phyloP scores from a whole-genome alignment of 306 rosid genomes.

The Cicer judaicum region DNA sequence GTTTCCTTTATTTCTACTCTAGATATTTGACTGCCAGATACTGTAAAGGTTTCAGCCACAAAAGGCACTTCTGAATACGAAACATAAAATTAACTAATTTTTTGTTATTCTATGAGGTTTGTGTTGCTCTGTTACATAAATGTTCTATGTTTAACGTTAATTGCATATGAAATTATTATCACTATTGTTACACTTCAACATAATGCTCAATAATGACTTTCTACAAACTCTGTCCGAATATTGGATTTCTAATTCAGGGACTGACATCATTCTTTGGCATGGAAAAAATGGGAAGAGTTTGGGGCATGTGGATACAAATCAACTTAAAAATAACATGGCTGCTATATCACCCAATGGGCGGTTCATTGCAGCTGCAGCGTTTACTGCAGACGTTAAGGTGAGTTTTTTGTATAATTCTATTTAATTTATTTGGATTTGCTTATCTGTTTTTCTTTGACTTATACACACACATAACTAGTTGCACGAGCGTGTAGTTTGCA shows the following conservation, averaged over 20 bases:
- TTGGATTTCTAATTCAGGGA: slow-evolving; percentile 63
- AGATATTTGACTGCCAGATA: slow-evolving; percentile 17
- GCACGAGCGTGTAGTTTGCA: not conserved
- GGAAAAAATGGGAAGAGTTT: slow-evolving; percentile 86
- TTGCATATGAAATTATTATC: slow-evolving; percentile 23
- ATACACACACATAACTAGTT: not conserved
- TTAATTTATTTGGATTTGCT: slow-evolving; percentile 16
- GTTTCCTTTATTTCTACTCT: slow-evolving; percentile 27
- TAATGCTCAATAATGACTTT: slow-evolving; percentile 29
- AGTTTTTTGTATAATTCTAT: slow-evolving; percentile 15
- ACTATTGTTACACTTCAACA: not conserved
- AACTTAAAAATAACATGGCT: slow-evolving; percentile 93
- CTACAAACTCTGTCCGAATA: slow-evolving; percentile 34
- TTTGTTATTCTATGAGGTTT: slow-evolving; percentile 2
- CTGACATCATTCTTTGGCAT: slow-evolving; percentile 95
- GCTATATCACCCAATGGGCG: slow-evolving; percentile 96
- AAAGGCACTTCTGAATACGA: slow-evolving; percentile 11
- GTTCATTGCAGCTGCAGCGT: slow-evolving; percentile 98
- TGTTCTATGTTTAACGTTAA: slow-evolving; percentile 14
- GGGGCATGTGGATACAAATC: slow-evolving; percentile 95
- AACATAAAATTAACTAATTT: slow-evolving; percentile 16
- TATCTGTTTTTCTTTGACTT: not conserved
- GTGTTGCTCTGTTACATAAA: slow-evolving; percentile 16
- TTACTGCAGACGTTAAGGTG: slow-evolving; percentile 99
- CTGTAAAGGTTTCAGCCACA: slow-evolving; percentile 9